A percentile compares a stretch with the other conserved stretches of the same genome.
Conservation (phyloP, 495 filamentous ascomycete species). For the Rostrohypoxylon terebratum region DNA sequence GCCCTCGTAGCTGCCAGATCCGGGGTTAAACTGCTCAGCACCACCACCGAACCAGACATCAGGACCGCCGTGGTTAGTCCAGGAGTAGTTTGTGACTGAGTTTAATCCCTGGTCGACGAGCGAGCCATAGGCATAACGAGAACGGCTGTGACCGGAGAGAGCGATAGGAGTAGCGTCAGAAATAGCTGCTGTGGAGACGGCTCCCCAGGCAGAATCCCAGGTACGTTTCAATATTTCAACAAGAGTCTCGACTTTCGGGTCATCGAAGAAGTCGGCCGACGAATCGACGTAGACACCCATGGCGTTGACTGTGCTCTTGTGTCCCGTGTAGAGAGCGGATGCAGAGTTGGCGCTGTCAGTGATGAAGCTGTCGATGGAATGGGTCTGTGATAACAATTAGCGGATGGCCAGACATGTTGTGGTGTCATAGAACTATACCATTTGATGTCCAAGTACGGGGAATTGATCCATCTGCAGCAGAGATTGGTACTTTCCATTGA, state of each 20-base stretch:
- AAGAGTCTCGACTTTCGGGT: conserved; percentile 83
- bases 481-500: conserved; percentile 80
- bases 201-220: conserved; percentile 63
- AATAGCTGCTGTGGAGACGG: conserved; percentile 74
- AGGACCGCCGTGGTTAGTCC: conserved; percentile 73
- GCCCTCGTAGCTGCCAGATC: conserved; percentile 63
- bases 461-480: conserved; percentile 77
- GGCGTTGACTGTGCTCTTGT: conserved; percentile 79
- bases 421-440: conserved; percentile 57
- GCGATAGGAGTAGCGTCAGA: conserved; percentile 80
- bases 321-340: conserved; percentile 77
- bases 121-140: conserved; percentile 69
- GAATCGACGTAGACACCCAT: conserved; percentile 79
- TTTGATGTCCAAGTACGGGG: conserved; percentile 76
- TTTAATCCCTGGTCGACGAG: conserved; percentile 72
- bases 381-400: conserved; percentile 54
- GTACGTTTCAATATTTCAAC: conserved; percentile 75
- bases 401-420: no score
- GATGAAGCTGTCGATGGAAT: conserved; percentile 80
- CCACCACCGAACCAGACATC: conserved; percentile 81
- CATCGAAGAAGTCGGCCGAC: conserved; percentile 71
- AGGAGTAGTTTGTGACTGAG: conserved; percentile 72
- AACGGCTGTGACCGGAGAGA: conserved; percentile 72
- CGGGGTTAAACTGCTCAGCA: conserved; percentile 76
- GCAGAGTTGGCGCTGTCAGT: conserved; percentile 83